phyloP scores from a whole-genome alignment of 1,284 basidiomycete genomes.

The Cerrena zonata region DNA sequence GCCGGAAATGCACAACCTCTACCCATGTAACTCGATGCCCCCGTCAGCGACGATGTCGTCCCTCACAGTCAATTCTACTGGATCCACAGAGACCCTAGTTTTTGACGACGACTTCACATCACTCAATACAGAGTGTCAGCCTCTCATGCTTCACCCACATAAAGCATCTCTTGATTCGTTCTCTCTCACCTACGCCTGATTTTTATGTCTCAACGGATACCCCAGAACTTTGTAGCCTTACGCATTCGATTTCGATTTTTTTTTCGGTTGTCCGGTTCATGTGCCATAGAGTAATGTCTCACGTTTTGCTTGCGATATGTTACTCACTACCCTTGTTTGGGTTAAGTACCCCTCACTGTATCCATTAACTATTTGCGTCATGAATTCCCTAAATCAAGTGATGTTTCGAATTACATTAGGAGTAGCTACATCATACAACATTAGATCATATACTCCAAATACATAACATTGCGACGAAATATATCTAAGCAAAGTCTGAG shows the following conservation, averaged over 20 bases:
- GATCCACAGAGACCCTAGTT: background rate
- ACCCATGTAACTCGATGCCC: background rate
- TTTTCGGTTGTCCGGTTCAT: background rate
- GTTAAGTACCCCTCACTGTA: background rate
- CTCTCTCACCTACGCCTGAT: background rate
- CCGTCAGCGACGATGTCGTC: background rate
- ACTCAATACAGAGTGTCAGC: background rate
- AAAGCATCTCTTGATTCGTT: background rate
- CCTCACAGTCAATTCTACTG: background rate
- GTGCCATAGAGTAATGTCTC: background rate
- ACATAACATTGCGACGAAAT: constrained; percentile 13
- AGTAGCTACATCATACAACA: constrained; percentile 26
- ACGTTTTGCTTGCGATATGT: background rate
- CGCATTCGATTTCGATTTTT: background rate
- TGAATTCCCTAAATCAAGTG: background rate
- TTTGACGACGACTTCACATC: background rate
- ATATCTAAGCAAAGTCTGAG: constrained; percentile 8
- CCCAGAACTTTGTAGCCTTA: background rate
- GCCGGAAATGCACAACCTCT: background rate
- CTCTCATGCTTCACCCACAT: background rate
- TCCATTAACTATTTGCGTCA: background rate
- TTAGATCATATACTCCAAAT: constrained; percentile 21
- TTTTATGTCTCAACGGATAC: background rate
- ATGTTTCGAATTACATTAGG: constrained; percentile 12
- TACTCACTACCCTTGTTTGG: background rate